These are phyloP conservation scores for Agaricus subrufescens DNA, from an alignment of 768 basidiomycete genomes.

Conservation along the genomic window DNA sequence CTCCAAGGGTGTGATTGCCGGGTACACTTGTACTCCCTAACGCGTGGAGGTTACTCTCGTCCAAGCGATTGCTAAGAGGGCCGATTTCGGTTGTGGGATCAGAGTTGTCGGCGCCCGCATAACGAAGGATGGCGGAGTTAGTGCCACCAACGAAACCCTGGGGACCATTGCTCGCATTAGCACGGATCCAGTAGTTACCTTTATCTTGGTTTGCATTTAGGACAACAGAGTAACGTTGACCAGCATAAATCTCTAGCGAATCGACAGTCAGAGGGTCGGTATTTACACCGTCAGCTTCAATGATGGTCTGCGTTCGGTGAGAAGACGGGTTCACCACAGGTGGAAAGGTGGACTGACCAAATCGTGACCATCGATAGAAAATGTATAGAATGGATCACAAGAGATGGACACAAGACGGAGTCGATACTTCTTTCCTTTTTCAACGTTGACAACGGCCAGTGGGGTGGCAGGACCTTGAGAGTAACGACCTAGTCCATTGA, in stretches of 20 bases:
- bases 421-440: slow-evolving; percentile 35
- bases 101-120: slow-evolving; percentile 31
- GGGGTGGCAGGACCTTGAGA: slow-evolving; percentile 26
- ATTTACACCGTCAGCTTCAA: slow-evolving; percentile 36
- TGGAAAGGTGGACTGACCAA: slow-evolving; percentile 19
- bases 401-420: slow-evolving; percentile 43
- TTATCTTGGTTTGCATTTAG: slow-evolving; percentile 30
- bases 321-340: no score
- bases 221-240: slow-evolving; percentile 42
- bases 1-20: slow-evolving; percentile 30
- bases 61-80: slow-evolving; percentile 19
- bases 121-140: slow-evolving; percentile 53
- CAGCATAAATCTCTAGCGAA: slow-evolving; percentile 26
- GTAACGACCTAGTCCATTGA: slow-evolving; percentile 48
- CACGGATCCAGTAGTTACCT: slow-evolving; percentile 42
- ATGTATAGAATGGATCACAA: slow-evolving; percentile 39
- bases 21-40: slow-evolving; percentile 25
- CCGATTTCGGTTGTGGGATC: slow-evolving; percentile 35
- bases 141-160: slow-evolving; percentile 26
- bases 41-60: slow-evolving; percentile 33
- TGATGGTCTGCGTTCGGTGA: slow-evolving; percentile 21
- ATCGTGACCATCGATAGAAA: slow-evolving; percentile 43
- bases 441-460: slow-evolving; percentile 36
- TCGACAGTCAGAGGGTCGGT: slow-evolving; percentile 32
- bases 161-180: slow-evolving; percentile 26